These are phyloP conservation scores for Schizonepeta tenuifolia DNA, from an alignment of 257 asterid species.

Conservation along the genomic window DNA sequence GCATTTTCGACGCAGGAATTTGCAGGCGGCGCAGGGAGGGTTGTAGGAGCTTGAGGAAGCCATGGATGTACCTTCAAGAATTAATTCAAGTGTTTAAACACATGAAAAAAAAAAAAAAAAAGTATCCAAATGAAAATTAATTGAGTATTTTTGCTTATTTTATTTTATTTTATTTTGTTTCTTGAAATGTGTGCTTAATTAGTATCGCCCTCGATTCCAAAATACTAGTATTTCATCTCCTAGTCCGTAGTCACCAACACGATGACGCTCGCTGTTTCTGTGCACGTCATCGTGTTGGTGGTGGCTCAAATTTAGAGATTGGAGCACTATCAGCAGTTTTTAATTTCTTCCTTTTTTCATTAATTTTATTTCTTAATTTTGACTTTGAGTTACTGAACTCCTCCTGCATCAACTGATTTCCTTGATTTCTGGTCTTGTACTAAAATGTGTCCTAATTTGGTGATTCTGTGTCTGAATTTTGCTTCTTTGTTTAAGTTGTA, in stretches of 20 bases:
- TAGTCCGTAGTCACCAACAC: no score
- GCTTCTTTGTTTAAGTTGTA: not conserved
- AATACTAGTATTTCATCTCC: no score
- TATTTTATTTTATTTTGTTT: no score
- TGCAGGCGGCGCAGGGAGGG: constrained; percentile 71
- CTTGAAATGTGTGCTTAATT: no score
- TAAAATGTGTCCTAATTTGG: not conserved
- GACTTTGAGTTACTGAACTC: not conserved
- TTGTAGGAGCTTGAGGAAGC: constrained; percentile 57
- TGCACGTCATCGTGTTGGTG: no score
- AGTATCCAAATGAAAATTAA: not conserved
- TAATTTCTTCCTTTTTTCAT: no score
- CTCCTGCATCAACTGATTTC: not conserved
- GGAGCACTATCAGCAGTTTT: no score
- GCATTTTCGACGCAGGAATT: constrained; percentile 56
- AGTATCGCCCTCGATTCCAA: no score
- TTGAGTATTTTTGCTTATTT: no score
- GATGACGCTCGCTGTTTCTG: no score
- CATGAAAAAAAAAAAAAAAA: not conserved
- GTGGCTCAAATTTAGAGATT: no score
- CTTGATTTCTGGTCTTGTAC: not conserved
- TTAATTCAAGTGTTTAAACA: not conserved
- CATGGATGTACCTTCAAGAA: constrained; percentile 31
- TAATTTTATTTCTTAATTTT: not conserved
- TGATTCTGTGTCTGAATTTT: not conserved